Evolutionary conservation across 768 basidiomycete genomes (phyloP), one percentile per base, ranked within the genome.

Genomic region (Boletellus emodensis): DNA sequence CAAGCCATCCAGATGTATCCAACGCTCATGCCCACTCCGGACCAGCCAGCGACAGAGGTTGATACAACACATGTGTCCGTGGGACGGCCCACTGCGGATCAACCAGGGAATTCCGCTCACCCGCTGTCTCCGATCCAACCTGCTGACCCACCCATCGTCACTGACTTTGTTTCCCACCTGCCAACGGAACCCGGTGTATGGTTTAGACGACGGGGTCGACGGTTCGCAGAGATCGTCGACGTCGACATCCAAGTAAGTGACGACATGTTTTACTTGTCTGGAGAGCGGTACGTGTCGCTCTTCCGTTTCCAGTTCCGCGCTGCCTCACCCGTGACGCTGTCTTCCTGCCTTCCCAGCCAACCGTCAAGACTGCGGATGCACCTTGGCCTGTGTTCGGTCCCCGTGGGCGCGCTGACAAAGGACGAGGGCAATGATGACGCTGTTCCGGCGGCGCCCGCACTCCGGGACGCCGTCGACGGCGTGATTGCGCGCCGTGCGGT

Each of bases 181-280:
- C 61, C 51, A 12, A 52, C 55, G 10, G 32, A 53, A 36, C 56
- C 67, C 13, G 67, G 65, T 1, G 38, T 58, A 24, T 67, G 66
- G 66, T 65, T 65, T 34, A 58, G 40, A 40, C 56, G 58, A 20
- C 59, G 40, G 24, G 66, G 66, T 14, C 38, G 40, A 9, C 44
- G 18, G 7, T 35, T 53, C 4, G 53, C 65, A 44, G 53, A 63
- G 37, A 54, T 67, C 33, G 48, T 59, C 40, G 48, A 69, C 15
- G 40, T 67, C 28, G 46, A 58, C 9, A 39, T 67, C 22, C 46
- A 57, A 20, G 51, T 67, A 2, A 50, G 49, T 20, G 53, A 60
- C 7, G 52, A 57, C 30, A 40, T 67, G 53, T 68, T 64, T 28
- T 53, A 53, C 53, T 2, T 44, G 22, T 52, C 53, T 8, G 40